phyloP scores from a whole-genome alignment of 345 rosid species.

The Dimocarpus longan region DNA sequence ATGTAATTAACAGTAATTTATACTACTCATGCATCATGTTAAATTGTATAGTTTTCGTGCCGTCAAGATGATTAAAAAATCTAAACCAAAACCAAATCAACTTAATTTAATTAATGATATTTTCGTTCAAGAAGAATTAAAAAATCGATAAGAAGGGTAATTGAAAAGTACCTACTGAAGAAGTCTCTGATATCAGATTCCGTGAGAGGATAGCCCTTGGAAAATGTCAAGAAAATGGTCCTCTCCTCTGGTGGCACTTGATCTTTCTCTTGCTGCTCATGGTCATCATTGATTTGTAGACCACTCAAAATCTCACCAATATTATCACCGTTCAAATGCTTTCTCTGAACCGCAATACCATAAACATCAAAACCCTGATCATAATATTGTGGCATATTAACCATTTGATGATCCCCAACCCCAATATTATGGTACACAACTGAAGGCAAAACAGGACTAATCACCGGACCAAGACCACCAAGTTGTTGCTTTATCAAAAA shows the following conservation, averaged over 20 bases:
- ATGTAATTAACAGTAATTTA: too few relatives aligned
- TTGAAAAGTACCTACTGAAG: slow-evolving; percentile 47
- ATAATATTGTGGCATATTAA: background rate
- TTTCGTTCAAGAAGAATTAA: too few relatives aligned
- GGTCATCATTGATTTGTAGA: background rate
- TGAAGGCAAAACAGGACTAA: background rate
- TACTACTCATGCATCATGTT: too few relatives aligned
- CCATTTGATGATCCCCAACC: background rate
- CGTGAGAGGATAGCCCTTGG: slow-evolving; percentile 66
- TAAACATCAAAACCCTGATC: background rate
- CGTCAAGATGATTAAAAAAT: too few relatives aligned
- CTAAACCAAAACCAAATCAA: too few relatives aligned
- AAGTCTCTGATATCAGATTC: slow-evolving; percentile 54
- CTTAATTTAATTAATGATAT: too few relatives aligned
- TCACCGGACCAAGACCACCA: background rate
- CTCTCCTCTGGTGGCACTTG: slow-evolving; percentile 37
- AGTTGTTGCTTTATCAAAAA: background rate
- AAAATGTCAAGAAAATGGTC: slow-evolving; percentile 77
- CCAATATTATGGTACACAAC: background rate
- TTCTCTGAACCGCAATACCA: slow-evolving; percentile 5
- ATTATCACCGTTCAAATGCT: slow-evolving; percentile 14
- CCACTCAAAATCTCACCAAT: slow-evolving; percentile 19
- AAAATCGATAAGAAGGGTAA: background rate
- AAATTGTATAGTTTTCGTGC: too few relatives aligned
- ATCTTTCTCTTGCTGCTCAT: background rate